Conservation (phyloP, 345 rosid species). For the Cardamine occulta region DNA sequence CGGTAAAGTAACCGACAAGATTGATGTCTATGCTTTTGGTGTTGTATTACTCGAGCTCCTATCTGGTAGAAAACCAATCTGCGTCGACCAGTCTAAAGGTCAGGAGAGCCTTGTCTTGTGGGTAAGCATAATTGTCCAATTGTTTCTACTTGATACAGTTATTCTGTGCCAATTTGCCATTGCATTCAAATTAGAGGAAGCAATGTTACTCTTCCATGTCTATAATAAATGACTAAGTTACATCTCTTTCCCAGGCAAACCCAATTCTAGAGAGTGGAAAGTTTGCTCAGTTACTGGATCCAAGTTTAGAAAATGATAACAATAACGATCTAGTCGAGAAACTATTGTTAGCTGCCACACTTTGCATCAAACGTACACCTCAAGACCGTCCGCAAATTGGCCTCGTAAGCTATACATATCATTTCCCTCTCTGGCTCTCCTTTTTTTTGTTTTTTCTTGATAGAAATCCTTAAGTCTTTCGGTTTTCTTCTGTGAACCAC, state of each 20-base stretch:
- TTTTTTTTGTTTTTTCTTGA: background rate
- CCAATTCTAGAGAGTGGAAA: slow-evolving; percentile 75
- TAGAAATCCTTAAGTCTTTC: slow-evolving; percentile 9
- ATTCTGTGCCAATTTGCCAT: background rate
- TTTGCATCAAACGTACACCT: slow-evolving; percentile 73
- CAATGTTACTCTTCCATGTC: slow-evolving; percentile 4
- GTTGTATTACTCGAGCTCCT: slow-evolving; percentile 94
- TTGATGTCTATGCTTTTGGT: slow-evolving; percentile 95
- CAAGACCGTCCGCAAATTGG: slow-evolving; percentile 68
- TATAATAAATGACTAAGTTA: slow-evolving; percentile 23
- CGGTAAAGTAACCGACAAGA: slow-evolving; percentile 88
- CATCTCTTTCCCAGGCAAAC: slow-evolving; percentile 62
- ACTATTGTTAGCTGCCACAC: slow-evolving; percentile 81
- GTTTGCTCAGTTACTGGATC: slow-evolving; percentile 73
- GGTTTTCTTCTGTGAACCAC: background rate
- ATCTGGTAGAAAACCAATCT: slow-evolving; percentile 85
- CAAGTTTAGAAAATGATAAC: slow-evolving; percentile 50
- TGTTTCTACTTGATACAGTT: background rate
- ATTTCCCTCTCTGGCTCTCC: background rate
- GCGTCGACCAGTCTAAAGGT: slow-evolving; percentile 61
- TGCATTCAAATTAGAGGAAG: background rate
- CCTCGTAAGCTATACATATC: slow-evolving; percentile 49
- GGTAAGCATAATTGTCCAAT: slow-evolving; percentile 57
- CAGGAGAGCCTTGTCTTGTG: slow-evolving; percentile 92
- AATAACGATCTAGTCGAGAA: slow-evolving; percentile 60